phyloP scores from a whole-genome alignment of 2,329 filamentous ascomycete species.

The Colletotrichum graminicola region DNA sequence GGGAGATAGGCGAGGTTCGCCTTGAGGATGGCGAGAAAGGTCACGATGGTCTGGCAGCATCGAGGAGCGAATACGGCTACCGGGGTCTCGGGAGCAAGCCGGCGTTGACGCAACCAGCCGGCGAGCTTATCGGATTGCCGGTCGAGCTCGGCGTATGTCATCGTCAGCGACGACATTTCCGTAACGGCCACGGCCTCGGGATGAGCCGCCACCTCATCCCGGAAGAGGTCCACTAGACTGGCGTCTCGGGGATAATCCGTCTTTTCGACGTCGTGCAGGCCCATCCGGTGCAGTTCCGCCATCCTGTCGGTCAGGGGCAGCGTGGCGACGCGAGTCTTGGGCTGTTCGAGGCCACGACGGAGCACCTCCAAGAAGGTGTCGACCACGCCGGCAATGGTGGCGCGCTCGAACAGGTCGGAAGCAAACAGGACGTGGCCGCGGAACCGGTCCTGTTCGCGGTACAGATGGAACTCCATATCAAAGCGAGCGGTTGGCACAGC shows the following conservation, averaged over 20 bases:
- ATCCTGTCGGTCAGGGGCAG: slow-evolving; percentile 1
- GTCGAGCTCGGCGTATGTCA: slow-evolving; percentile 10
- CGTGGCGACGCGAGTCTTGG: background rate
- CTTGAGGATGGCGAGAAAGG: slow-evolving; percentile 13
- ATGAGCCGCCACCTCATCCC: background rate
- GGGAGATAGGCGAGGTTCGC: slow-evolving; percentile 6
- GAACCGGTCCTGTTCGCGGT: background rate
- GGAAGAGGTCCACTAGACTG: slow-evolving; percentile 2
- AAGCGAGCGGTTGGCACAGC: background rate
- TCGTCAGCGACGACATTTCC: background rate
- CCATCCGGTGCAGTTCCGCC: background rate
- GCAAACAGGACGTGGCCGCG: slow-evolving; percentile 6
- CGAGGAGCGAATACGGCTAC: background rate
- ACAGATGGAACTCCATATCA: slow-evolving; percentile 12
- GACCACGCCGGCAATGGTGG: background rate
- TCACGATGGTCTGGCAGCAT: background rate
- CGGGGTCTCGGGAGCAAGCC: background rate
- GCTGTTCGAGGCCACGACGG: slow-evolving; percentile 9
- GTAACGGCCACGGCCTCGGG: background rate
- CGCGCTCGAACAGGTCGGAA: slow-evolving; percentile 3
- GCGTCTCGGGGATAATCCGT: background rate
- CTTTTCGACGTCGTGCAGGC: background rate
- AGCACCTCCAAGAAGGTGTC: slow-evolving; percentile 6
- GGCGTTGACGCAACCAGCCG: background rate
- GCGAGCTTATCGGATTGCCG: background rate